Evolutionary conservation across 441 rosid species (phyloP), one percentile per base, ranked within the genome.

Genomic region (Gossypium davidsonii): DNA sequence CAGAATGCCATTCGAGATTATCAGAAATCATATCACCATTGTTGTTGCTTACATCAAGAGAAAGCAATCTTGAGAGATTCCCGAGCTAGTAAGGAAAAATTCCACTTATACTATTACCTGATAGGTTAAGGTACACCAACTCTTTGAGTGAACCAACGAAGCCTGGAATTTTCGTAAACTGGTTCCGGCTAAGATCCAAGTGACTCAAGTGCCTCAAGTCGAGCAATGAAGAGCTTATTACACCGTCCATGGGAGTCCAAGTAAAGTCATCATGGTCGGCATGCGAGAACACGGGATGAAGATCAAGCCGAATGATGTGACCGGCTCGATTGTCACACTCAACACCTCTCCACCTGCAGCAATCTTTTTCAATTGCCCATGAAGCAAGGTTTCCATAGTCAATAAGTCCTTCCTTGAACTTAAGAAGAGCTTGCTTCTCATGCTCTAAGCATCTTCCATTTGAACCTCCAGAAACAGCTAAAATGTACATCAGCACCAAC

Each of bases 261-360:
- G 15, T 48, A 14, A 48, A 48, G 17, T n/a, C 52, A 48, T 14
- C 17, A 48, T 14, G 17, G 5, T 4, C 17, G n/a, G n/a, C 14
- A 5, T 48, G 1, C 12, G 52, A 48, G 52, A 48, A 48, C n/a
- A 12, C 17, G 6, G 66, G 52, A 39, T 25, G 49, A n/a, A 74
- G 56, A 51, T 74, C 72, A 18, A 74, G 75, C 65, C 15, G 8
- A 25, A 20, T 6, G 37, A 14, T 1, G 11, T 63, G 74, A 55
- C 4, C 72, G 0, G 76, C 74, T 23, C 2, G 0, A 14, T 70
- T 53, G 70, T 71, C n/a, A 71, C 80, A 69, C 0, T 12, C 44
- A 1, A 63, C 67, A 1, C 74, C 80, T 70, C 9, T 70, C 73
- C 73, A 71, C 34, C 71, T 26, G 46, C 75, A 78, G 56, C 78